Conservation (phyloP, 2,329 filamentous ascomycete genomes). For the Colletotrichum destructivum region DNA sequence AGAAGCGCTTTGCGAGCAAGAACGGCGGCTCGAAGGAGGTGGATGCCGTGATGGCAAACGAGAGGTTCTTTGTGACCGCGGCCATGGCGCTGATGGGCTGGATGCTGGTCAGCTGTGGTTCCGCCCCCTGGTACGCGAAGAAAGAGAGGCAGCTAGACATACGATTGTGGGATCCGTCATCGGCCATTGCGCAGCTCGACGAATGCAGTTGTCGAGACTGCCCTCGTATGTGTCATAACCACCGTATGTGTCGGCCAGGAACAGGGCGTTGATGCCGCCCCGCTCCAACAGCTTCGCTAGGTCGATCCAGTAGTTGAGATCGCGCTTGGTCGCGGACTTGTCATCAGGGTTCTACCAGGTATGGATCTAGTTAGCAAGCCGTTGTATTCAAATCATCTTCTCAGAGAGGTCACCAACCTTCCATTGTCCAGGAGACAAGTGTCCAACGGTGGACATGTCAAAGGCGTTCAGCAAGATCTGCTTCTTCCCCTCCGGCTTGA, state of each 20-base stretch:
- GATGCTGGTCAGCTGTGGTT: background rate
- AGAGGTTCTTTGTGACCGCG: conserved; percentile 74
- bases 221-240: conserved; percentile 75
- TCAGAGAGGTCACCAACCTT: conserved; percentile 60
- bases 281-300: conserved; percentile 74
- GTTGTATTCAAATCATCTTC: too few relatives aligned
- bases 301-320: conserved; percentile 74
- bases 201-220: conserved; percentile 72
- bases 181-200: conserved; percentile 75
- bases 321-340: conserved; percentile 72
- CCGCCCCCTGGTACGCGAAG: too few relatives aligned
- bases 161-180: conserved; percentile 76
- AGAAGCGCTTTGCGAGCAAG: conserved; percentile 73
- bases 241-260: conserved; percentile 77
- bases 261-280: conserved; percentile 75
- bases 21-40: conserved; percentile 76
- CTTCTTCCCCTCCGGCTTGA: conserved; percentile 27
- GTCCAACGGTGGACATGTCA: conserved; percentile 72
- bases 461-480: conserved; percentile 74
- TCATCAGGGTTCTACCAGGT: conserved; percentile 69
- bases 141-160: conserved; percentile 45
- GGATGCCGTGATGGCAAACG: conserved; percentile 74
- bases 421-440: conserved; percentile 78
- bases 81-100: conserved; percentile 77
- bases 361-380: conserved; percentile 30